Evolutionary conservation across 345 rosid genomes (phyloP), one percentile per base, ranked within the genome.

Genomic region (Citrus medica): DNA sequence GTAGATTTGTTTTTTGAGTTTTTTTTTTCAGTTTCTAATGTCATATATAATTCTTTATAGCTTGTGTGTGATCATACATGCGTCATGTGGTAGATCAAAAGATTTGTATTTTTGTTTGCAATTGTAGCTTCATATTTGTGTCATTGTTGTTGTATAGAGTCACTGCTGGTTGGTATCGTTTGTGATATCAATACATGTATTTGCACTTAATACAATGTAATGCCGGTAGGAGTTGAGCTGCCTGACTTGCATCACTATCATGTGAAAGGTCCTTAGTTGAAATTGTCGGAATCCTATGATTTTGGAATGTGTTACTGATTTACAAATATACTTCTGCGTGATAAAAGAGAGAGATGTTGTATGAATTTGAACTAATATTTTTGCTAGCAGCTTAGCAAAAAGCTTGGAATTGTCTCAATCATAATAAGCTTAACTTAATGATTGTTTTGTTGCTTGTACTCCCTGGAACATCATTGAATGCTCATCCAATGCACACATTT

Each of bases 251-350:
- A n/a, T n/a, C 33, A 65, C 33, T 75, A 9, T 65, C 62, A 48
- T 65, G 71, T 32, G 62, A 75, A 75, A 51, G 71, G 71, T 75
- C 71, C 68, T 16, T 10, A 48, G 78, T 75, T 67, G 68, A 75
- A 74, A 28, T 42, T 62, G 30, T 40, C 22, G 21, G 58, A 61
- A 63, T 74, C 25, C 22, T 74, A 32, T 9, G 69, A 62, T 42
- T 27, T 74, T 74, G n/a, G 59, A 46, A 46, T 13, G 17, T 25
- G 14, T 38, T 30, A 13, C 62, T 35, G 76, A 53, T 5, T 53
- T 5, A 30, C 27, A 28, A 28, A 3, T 73, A 14, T 37, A 19
- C 35, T 9, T 63, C 10, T 28, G 33, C 12, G 27, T 46, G 27
- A 30, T 30, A 60, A 60, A 6, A 19, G 61, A 1, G 32, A 42